A percentile compares a stretch with the other conserved stretches of the same genome.
Evolutionary conservation across 768 basidiomycete genomes (phyloP).

Genomic region (Trametes sanguinea): DNA sequence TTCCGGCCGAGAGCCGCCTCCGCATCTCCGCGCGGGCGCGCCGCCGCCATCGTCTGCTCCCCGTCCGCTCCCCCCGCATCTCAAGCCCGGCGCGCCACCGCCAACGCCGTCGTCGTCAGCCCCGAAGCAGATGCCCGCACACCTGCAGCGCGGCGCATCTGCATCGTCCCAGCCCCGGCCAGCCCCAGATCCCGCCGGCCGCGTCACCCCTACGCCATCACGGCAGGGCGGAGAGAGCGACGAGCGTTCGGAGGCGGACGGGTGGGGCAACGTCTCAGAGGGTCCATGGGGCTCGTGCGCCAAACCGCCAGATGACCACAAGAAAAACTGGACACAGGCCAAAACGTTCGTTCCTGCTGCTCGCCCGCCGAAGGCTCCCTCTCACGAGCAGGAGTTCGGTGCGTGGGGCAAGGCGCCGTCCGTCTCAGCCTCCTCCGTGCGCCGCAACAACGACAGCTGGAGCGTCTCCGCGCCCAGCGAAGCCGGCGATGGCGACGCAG

Average conservation of each 20-base stretch:
- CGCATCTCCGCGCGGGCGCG: slow-evolving; percentile 3
- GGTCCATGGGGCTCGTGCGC: slow-evolving; percentile 1
- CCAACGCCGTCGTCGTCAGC: neutral
- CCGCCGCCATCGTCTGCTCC: neutral
- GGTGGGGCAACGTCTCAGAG: slow-evolving; percentile 8
- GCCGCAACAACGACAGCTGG: slow-evolving; percentile 16
- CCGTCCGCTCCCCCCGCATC: slow-evolving; percentile 2
- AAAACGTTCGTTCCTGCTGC: too few species aligned
- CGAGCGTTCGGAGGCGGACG: slow-evolving; percentile 1
- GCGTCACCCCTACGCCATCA: neutral
- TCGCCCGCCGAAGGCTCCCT: neutral
- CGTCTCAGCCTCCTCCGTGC: slow-evolving; percentile 6
- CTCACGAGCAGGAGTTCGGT: neutral
- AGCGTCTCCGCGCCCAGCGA: neutral
- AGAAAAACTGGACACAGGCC: too few species aligned
- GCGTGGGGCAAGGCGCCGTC: slow-evolving; percentile 15
- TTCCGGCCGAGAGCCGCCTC: neutral
- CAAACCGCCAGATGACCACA: too few species aligned
- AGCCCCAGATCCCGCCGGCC: neutral
- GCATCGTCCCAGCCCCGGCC: neutral
- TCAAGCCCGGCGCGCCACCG: slow-evolving; percentile 4
- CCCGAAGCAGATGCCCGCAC: neutral
- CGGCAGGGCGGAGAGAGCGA: neutral
- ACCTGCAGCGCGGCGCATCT: slow-evolving; percentile 1
- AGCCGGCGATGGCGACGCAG: neutral